A percentile compares a stretch with the other conserved stretches of the same genome.
phyloP scores from a whole-genome alignment of 345 rosid species.

The Eucalyptus curtisii region DNA sequence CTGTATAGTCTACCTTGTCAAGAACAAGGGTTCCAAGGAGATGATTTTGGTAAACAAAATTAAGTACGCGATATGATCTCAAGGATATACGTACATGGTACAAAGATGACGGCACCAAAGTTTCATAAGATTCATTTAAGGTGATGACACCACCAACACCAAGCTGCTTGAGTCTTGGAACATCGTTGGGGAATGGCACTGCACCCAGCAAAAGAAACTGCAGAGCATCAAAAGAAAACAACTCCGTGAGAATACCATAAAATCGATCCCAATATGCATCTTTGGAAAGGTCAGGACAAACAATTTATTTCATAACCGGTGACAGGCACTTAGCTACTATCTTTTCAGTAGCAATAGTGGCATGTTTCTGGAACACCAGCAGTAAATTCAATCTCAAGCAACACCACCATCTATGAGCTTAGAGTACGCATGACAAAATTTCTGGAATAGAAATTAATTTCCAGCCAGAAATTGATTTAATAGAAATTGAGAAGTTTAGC shows the following conservation, averaged over 20 bases:
- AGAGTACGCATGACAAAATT: no score
- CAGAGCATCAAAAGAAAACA: background rate
- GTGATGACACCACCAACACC: constrained; percentile 82
- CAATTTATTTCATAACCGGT: background rate
- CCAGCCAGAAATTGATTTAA: no score
- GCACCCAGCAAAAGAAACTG: constrained; percentile 78
- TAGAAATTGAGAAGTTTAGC: no score
- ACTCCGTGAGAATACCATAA: background rate
- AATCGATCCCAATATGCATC: background rate
- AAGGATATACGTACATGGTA: constrained; percentile 35
- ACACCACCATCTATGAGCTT: background rate
- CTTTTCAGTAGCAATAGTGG: background rate
- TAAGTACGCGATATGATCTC: background rate
- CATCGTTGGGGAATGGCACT: constrained; percentile 85
- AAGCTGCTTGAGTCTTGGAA: constrained; percentile 51
- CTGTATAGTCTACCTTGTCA: background rate
- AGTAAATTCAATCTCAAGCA: background rate
- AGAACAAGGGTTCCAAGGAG: background rate
- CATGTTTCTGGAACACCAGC: background rate
- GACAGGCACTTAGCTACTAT: background rate
- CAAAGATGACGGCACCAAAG: constrained; percentile 65
- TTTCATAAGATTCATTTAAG: constrained; percentile 74
- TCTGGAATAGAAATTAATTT: no score
- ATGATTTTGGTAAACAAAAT: background rate
- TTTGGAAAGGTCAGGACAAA: background rate